Percentiles rank a stretch among this genome's conserved stretches.
phyloP scores from a whole-genome alignment of 495 filamentous ascomycete species.

The Sporormia fimetaria region DNA sequence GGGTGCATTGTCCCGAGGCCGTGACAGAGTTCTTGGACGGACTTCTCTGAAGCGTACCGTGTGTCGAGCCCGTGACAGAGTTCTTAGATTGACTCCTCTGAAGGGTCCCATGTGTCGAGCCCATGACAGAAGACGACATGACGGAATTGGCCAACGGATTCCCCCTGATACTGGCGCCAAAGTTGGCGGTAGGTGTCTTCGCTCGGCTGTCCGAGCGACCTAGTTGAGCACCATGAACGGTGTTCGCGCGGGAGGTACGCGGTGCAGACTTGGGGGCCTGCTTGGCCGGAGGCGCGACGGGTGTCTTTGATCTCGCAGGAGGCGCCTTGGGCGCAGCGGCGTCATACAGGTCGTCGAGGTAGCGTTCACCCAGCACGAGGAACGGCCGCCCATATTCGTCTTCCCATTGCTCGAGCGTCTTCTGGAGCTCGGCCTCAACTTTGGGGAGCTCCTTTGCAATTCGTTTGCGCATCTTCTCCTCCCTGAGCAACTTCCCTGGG shows the following conservation, averaged over 20 bases:
- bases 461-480: constrained; percentile 97
- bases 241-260: constrained; percentile 35
- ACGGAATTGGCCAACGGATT: constrained; percentile 45
- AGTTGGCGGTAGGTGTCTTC: constrained; percentile 52
- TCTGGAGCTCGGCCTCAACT: constrained; percentile 69
- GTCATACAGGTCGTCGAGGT: constrained; percentile 68
- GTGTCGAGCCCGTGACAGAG: no score
- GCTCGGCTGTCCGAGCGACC: no score
- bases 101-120: no score
- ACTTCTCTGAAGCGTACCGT: no score
- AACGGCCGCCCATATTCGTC: constrained; percentile 89
- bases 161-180: constrained; percentile 36
- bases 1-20: no score
- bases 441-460: constrained; percentile 93
- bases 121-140: constrained; percentile 17
- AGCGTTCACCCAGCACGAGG: constrained; percentile 80
- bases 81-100: no score
- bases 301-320: constrained; percentile 52
- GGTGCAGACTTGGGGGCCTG: constrained; percentile 37
- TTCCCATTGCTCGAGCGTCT: constrained; percentile 76
- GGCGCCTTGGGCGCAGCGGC: constrained; percentile 49
- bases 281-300: constrained; percentile 37
- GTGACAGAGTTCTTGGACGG: no score
- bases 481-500: constrained; percentile 83
- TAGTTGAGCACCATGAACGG: constrained; percentile 43